A percentile compares a stretch with the other conserved stretches of the same genome.
Conservation (phyloP, 1,284 basidiomycete species). For the Ceratobasidium papillatum region DNA sequence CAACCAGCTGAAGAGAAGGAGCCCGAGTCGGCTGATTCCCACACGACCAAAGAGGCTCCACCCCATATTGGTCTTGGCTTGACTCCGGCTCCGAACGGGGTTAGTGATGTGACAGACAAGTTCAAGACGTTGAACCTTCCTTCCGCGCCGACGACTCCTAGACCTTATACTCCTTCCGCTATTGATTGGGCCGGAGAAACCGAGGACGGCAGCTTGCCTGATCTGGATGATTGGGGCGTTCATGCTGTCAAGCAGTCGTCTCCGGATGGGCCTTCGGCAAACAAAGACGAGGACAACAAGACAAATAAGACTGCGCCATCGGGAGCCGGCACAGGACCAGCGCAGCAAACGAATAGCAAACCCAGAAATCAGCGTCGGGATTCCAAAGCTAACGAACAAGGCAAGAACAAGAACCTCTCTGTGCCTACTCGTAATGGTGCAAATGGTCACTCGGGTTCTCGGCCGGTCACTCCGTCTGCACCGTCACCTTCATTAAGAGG, state of each 20-base stretch:
- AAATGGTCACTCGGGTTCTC: slow-evolving; percentile 24
- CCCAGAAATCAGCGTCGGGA: slow-evolving; percentile 2
- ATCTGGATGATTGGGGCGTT: slow-evolving; percentile 77
- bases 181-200: slow-evolving; percentile 87
- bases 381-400: slow-evolving; percentile 5
- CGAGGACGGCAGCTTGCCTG: slow-evolving; percentile 74
- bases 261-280: slow-evolving; percentile 17
- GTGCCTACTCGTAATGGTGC: slow-evolving; percentile 15
- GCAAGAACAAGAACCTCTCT: slow-evolving; percentile 13
- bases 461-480: slow-evolving; percentile 27
- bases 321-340: not conserved
- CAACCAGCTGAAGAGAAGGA: slow-evolving; percentile 6
- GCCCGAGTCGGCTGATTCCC: not conserved
- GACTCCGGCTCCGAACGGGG: slow-evolving; percentile 3
- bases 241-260: slow-evolving; percentile 36
- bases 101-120: slow-evolving; percentile 64
- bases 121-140: slow-evolving; percentile 71
- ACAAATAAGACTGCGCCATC: not conserved
- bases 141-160: slow-evolving; percentile 66
- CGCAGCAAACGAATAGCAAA: slow-evolving; percentile 13
- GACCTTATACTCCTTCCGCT: slow-evolving; percentile 55
- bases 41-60: slow-evolving; percentile 22
- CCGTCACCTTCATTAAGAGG: slow-evolving; percentile 16
- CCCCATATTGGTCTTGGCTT: slow-evolving; percentile 3
- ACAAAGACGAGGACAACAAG: slow-evolving; percentile 22